phyloP scores from a whole-genome alignment of 2,329 filamentous ascomycete species.

The Cladosporium velox region DNA sequence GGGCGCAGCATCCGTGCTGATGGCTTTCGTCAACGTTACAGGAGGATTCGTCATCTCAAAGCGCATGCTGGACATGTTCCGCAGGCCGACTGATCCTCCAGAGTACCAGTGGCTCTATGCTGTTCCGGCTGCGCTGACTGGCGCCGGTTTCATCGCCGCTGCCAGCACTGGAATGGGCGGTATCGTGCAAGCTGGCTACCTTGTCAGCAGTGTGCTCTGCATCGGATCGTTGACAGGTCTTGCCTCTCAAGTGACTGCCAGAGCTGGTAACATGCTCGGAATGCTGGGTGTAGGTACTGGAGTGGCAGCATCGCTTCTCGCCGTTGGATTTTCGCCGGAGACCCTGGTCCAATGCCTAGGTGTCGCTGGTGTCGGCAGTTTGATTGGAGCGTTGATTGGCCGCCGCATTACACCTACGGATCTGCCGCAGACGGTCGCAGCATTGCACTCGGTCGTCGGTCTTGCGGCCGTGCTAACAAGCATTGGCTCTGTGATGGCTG shows the following conservation, averaged over 20 bases:
- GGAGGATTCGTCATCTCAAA: constrained; percentile 92
- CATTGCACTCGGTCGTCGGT: constrained; percentile 86
- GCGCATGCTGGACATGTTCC: constrained; percentile 92
- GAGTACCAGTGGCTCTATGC: constrained; percentile 89
- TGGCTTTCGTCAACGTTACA: constrained; percentile 86
- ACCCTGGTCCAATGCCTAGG: constrained; percentile 78
- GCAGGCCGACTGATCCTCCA: constrained; percentile 78
- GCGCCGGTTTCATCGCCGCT: constrained; percentile 77
- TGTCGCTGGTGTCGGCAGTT: constrained; percentile 70
- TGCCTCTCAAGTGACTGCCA: constrained; percentile 78
- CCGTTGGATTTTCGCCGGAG: constrained; percentile 77
- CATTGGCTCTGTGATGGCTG: constrained; percentile 79
- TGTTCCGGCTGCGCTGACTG: constrained; percentile 73
- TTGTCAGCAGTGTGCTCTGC: constrained; percentile 81
- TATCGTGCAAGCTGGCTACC: constrained; percentile 82
- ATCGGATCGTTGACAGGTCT: constrained; percentile 81
- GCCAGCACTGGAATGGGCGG: constrained; percentile 80
- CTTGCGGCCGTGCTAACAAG: constrained; percentile 85
- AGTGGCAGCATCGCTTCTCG: constrained; percentile 77
- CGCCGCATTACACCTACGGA: constrained; percentile 85
- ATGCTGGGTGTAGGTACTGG: constrained; percentile 83
- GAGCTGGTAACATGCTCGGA: constrained; percentile 82
- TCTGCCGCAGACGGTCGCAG: constrained; percentile 85
- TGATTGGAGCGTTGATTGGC: constrained; percentile 74
- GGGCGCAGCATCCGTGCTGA: constrained; percentile 75